Evolutionary conservation across 768 basidiomycete genomes (phyloP), one percentile per base, ranked within the genome.

Genomic region (Dacryopinax spathularia): DNA sequence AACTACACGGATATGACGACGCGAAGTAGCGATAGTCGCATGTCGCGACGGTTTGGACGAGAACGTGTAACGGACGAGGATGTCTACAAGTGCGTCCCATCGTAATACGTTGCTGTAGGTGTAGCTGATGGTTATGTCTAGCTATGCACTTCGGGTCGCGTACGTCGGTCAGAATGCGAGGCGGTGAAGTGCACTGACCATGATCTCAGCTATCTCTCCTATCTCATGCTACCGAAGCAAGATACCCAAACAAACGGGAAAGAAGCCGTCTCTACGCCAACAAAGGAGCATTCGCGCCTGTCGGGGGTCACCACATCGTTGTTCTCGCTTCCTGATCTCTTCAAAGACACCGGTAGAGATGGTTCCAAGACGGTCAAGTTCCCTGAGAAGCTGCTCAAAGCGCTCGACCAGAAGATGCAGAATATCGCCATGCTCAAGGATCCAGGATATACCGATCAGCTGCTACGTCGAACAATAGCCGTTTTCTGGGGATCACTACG

Each of bases 381-480:
- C 73, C 94, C 95, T 0, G 92, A 97, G 76, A 93, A 92, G 75
- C 77, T 96, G 65, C 72, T 97, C 63, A 97, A 93, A 75, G 87
- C 89, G 7, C 76, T 99, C 66, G 93, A 96, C 73, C 82, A 85
- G 75, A 89, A 85, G 74, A 73, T 98, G 74, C 88, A 94, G 77
- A 83, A 86, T 68, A 92, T 98, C 68, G 91, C 91, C 9, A 91
- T 94, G 87, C 93, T 91, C 2, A 88, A 87, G 76, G 91, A 96
- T 72, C 74, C 88, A 34, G 84, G 92, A 33, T 95, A 91, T 74
- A 86, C 88, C 13, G 94, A 96, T 72, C 91, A 92, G 70, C 78
- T 92, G 33, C 85, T 93, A 18, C 84, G 95, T 33, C 81, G 91
- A 63, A 91, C 90, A 1, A 88, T 95, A 80, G 94, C 87, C 63